A percentile compares a stretch with the other conserved stretches of the same genome.
These are phyloP conservation scores for Hypoxylon crocopeplum DNA, from an alignment of 495 filamentous ascomycete species.

Conservation along the genomic window DNA sequence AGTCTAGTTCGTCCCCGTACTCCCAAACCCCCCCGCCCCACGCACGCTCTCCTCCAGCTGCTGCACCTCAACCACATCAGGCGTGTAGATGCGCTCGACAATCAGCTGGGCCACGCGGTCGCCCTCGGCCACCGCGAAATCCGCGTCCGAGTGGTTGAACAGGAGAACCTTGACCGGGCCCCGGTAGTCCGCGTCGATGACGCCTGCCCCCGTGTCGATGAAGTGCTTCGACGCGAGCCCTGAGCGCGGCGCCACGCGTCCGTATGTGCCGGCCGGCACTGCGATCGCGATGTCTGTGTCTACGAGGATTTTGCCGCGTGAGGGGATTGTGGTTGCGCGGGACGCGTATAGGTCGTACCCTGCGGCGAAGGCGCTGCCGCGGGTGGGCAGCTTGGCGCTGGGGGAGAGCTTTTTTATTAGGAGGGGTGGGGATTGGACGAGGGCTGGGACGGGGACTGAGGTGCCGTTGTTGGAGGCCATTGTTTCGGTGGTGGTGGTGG, in stretches of 20 bases:
- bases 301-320: conserved; percentile 82
- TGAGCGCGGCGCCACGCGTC: conserved; percentile 88
- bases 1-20: conserved; percentile 69
- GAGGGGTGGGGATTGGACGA: conserved; percentile 60
- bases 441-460: conserved; percentile 45
- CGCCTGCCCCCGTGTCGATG: conserved; percentile 93
- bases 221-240: conserved; percentile 92
- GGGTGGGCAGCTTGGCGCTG: conserved; percentile 77
- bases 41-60: conserved; percentile 89
- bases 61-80: conserved; percentile 85
- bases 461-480: conserved; percentile 36
- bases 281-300: conserved; percentile 91
- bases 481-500: conserved; percentile 19
- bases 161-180: conserved; percentile 92
- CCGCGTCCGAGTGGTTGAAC: conserved; percentile 86
- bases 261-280: conserved; percentile 87
- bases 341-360: conserved; percentile 90
- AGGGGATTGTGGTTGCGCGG: conserved; percentile 74
- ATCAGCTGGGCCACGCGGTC: conserved; percentile 94
- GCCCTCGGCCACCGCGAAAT: conserved; percentile 83
- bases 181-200: conserved; percentile 97
- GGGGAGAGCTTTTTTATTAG: conserved; percentile 85
- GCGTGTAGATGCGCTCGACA: conserved; percentile 90
- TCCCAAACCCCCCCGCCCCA: conserved; percentile 92
- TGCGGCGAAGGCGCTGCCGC: conserved; percentile 87